A percentile compares a stretch with the other conserved stretches of the same genome.
These are phyloP conservation scores for Paspalum notatum DNA, from an alignment of 176 grass and related monocot genomes.

Conservation along the genomic window DNA sequence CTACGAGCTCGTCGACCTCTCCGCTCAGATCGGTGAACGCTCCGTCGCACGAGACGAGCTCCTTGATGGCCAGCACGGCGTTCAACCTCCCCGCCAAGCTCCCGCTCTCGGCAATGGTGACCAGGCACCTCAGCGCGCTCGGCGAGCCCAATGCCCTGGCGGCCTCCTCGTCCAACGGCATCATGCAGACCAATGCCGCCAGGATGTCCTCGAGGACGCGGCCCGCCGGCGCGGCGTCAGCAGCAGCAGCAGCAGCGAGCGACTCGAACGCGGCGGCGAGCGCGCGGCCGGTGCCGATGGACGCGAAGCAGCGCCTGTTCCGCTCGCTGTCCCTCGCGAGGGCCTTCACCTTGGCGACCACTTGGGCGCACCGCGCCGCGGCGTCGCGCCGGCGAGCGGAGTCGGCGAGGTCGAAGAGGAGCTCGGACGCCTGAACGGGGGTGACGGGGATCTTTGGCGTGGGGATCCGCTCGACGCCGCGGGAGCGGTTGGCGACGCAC, in stretches of 20 bases:
- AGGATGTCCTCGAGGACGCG: conserved; percentile 52
- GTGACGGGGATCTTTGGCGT: conserved; percentile 90
- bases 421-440: conserved; percentile 54
- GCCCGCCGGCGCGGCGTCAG: not conserved
- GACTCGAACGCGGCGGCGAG: conserved; percentile 60
- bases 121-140: conserved; percentile 39
- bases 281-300: conserved; percentile 45
- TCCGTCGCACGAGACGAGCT: conserved; percentile 43
- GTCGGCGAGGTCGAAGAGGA: conserved; percentile 60
- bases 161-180: conserved; percentile 62
- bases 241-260: conserved; percentile 2
- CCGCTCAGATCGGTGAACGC: not conserved
- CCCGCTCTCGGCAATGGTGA: conserved; percentile 54
- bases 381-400: conserved; percentile 17
- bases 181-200: conserved; percentile 64
- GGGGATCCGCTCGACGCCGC: conserved; percentile 88
- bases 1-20: conserved; percentile 52
- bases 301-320: conserved; percentile 62
- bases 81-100: conserved; percentile 62
- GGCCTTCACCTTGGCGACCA: conserved; percentile 41
- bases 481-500: conserved; percentile 78
- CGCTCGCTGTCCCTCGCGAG: conserved; percentile 70
- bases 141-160: conserved; percentile 33
- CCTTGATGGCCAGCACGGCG: conserved; percentile 67
- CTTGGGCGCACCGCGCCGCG: conserved; percentile 19